Conservation (phyloP, 345 rosid species). For the Acer campestre region DNA sequence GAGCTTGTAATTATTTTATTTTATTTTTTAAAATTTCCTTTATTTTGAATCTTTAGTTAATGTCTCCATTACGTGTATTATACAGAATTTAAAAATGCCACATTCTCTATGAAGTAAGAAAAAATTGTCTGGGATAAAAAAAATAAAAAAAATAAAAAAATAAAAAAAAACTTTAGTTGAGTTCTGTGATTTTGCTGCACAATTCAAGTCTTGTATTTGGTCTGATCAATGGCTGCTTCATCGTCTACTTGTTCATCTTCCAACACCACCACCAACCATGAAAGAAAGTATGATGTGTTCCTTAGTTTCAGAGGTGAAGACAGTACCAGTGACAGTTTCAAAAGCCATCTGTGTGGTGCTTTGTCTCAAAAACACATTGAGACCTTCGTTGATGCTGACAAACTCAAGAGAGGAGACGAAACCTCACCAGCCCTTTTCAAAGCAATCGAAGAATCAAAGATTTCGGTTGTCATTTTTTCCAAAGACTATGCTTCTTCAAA, state of each 20-base stretch:
- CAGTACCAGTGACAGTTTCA: neutral
- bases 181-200: too few relatives aligned
- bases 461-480: constrained; percentile 6
- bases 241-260: neutral
- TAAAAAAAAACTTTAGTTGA: too few relatives aligned
- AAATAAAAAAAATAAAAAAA: too few relatives aligned
- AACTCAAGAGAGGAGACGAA: constrained; percentile 3
- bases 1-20: too few relatives aligned
- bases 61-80: too few relatives aligned
- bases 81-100: too few relatives aligned
- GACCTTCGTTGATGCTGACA: neutral
- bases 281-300: neutral
- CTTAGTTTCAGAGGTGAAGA: constrained; percentile 4
- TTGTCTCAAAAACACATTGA: neutral
- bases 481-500: neutral
- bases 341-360: neutral
- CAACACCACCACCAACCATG: neutral
- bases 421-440: neutral
- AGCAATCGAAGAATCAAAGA: constrained; percentile 2
- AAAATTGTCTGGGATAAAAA: too few relatives aligned
- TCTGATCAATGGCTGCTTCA: neutral
- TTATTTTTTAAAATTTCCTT: too few relatives aligned
- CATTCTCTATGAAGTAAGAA: too few relatives aligned
- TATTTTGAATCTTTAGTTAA: too few relatives aligned
- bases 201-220: too few relatives aligned